Evolutionary conservation across 352 stramenopile species (phyloP).

Genomic region (Phytopythium chamaehyphon): DNA sequence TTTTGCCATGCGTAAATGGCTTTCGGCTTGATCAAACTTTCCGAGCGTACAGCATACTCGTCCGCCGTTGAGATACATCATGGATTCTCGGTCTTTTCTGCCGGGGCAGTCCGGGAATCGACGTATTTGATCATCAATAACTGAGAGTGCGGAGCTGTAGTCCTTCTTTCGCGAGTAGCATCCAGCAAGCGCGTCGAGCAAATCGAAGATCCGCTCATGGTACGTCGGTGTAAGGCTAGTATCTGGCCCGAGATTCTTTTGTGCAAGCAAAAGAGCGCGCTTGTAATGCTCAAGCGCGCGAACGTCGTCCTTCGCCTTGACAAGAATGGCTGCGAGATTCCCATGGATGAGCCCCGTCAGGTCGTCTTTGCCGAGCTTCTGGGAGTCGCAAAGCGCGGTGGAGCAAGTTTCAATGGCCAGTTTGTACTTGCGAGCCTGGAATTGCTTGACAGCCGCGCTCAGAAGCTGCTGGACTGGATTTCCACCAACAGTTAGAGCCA

Average conservation of each 20-base stretch:
- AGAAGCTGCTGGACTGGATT: conserved; percentile 46
- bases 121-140: conserved; percentile 49
- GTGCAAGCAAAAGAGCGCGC: conserved; percentile 37
- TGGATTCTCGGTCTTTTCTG: conserved; percentile 34
- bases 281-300: conserved; percentile 64
- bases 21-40: conserved; percentile 44
- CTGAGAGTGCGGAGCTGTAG: conserved; percentile 41
- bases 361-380: conserved; percentile 53
- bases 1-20: conserved; percentile 36
- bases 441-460: conserved; percentile 49
- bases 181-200: conserved; percentile 45
- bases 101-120: conserved; percentile 38
- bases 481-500: not conserved
- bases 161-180: conserved; percentile 56
- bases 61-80: conserved; percentile 53
- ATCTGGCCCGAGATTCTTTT: conserved; percentile 11
- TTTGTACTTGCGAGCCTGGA: conserved; percentile 54
- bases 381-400: conserved; percentile 39
- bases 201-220: conserved; percentile 54
- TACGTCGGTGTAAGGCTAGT: conserved; percentile 21
- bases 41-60: conserved; percentile 50
- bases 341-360: conserved; percentile 64
- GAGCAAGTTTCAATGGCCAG: conserved; percentile 41
- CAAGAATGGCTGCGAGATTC: conserved; percentile 56
- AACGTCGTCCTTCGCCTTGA: conserved; percentile 45